Conservation (phyloP, 768 basidiomycete species). For the Calocybe indica region DNA sequence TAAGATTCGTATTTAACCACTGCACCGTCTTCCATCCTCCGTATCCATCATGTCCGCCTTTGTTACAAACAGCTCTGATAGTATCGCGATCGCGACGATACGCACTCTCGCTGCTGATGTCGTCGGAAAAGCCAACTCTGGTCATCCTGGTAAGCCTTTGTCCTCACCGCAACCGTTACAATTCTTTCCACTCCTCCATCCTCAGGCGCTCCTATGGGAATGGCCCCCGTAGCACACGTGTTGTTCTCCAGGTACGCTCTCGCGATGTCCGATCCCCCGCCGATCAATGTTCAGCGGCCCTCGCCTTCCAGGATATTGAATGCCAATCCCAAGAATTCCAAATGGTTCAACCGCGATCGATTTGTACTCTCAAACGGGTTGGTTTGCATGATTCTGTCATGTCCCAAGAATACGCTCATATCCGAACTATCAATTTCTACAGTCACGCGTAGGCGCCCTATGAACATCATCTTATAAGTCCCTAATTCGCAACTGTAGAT, state of each 20-base stretch:
- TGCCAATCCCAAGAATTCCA: constrained; percentile 81
- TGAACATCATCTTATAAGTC: background rate
- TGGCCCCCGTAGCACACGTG: constrained; percentile 81
- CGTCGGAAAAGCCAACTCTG: constrained; percentile 87
- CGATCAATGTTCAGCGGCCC: constrained; percentile 1
- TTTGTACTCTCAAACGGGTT: constrained; percentile 96
- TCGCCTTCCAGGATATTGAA: constrained; percentile 62
- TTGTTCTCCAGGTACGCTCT: constrained; percentile 63
- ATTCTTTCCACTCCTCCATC: constrained; percentile 8
- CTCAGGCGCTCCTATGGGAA: constrained; percentile 88
- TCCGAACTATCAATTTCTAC: constrained; percentile 6
- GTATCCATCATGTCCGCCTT: constrained; percentile 36
- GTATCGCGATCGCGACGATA: constrained; percentile 63
- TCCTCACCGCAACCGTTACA: constrained; percentile 4
- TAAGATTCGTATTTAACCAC: constrained; percentile 12
- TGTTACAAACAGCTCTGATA: constrained; percentile 39
- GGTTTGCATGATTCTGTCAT: constrained; percentile 18
- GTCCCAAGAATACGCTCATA: constrained; percentile 1
- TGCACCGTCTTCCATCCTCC: constrained; percentile 13
- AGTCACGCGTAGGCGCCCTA: constrained; percentile 69
- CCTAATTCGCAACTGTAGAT: constrained; percentile 38
- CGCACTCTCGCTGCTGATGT: constrained; percentile 72
- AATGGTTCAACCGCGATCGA: constrained; percentile 96
- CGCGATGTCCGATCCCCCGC: background rate
- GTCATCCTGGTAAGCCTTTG: constrained; percentile 68